These are phyloP conservation scores for Olyra latifolia DNA, from an alignment of 176 grass and related monocot species.

Conservation along the genomic window DNA sequence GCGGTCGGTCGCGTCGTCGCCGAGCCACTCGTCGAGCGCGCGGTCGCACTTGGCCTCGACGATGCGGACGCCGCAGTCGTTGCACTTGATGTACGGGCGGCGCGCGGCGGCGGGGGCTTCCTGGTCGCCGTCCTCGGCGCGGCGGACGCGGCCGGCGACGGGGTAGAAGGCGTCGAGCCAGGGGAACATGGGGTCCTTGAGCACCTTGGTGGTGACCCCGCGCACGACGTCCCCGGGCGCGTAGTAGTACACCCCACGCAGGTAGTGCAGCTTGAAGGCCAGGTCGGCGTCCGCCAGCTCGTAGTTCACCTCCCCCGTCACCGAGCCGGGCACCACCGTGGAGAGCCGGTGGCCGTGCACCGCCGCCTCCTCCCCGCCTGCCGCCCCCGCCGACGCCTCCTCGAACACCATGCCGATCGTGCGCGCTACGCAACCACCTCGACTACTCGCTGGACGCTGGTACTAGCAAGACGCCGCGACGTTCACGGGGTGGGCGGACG, in stretches of 20 bases:
- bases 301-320: slow-evolving; percentile 69
- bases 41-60: slow-evolving; percentile 66
- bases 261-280: slow-evolving; percentile 81
- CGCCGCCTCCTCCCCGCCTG: not conserved
- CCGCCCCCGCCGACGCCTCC: slow-evolving; percentile 5
- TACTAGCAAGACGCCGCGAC: too few species aligned
- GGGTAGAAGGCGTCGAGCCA: slow-evolving; percentile 67
- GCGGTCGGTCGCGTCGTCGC: slow-evolving; percentile 29
- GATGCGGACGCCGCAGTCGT: slow-evolving; percentile 93
- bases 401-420: slow-evolving; percentile 42
- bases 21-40: slow-evolving; percentile 62
- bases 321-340: slow-evolving; percentile 76
- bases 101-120: not conserved
- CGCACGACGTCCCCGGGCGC: slow-evolving; percentile 33
- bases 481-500: not conserved
- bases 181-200: slow-evolving; percentile 85
- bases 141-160: slow-evolving; percentile 65
- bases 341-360: slow-evolving; percentile 73
- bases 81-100: slow-evolving; percentile 75
- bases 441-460: too few species aligned
- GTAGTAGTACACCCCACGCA: slow-evolving; percentile 78
- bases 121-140: slow-evolving; percentile 18
- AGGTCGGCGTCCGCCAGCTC: slow-evolving; percentile 50
- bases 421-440: not conserved
- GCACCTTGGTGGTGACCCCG: slow-evolving; percentile 35